Evolutionary conservation across 75 land plant species (phyloP).

Genomic region (Selaginella tamariscina): DNA sequence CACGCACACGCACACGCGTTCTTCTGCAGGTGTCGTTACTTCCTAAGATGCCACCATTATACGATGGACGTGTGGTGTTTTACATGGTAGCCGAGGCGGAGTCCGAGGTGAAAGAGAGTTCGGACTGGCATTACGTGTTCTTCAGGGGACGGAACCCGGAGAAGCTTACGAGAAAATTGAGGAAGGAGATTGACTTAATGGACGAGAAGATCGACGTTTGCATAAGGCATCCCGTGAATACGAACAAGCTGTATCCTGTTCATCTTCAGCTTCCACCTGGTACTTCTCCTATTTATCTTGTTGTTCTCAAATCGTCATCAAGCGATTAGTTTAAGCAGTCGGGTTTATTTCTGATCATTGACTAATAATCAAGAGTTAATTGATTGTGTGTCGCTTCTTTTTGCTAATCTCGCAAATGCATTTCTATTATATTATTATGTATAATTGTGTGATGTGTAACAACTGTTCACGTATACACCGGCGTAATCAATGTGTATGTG

Average conservation of each 20-base stretch:
- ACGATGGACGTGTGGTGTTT: slow-evolving; percentile 7
- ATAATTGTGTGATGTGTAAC: too few relatives aligned
- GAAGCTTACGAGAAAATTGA: background rate
- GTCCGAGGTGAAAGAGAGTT: background rate
- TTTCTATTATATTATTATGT: too few relatives aligned
- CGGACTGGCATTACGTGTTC: background rate
- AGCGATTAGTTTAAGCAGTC: too few relatives aligned
- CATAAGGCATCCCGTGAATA: background rate
- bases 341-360: too few relatives aligned
- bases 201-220: background rate
- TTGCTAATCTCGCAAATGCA: too few relatives aligned
- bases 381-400: too few relatives aligned
- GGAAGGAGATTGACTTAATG: slow-evolving; percentile 6
- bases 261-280: background rate
- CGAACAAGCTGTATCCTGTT: slow-evolving; percentile 4
- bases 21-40: background rate
- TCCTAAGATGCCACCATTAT: background rate
- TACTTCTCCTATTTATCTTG: slow-evolving; percentile 7
- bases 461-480: too few relatives aligned
- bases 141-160: slow-evolving; percentile 1
- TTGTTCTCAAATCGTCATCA: slow-evolving; percentile 10
- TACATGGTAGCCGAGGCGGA: slow-evolving; percentile 8
- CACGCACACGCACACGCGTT: background rate
- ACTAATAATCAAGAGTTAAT: too few relatives aligned
- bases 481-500: too few relatives aligned